Percentiles rank a stretch among this genome's conserved stretches.
Evolutionary conservation across 257 asterid species (phyloP).

Genomic region (Nicotiana benthamiana): DNA sequence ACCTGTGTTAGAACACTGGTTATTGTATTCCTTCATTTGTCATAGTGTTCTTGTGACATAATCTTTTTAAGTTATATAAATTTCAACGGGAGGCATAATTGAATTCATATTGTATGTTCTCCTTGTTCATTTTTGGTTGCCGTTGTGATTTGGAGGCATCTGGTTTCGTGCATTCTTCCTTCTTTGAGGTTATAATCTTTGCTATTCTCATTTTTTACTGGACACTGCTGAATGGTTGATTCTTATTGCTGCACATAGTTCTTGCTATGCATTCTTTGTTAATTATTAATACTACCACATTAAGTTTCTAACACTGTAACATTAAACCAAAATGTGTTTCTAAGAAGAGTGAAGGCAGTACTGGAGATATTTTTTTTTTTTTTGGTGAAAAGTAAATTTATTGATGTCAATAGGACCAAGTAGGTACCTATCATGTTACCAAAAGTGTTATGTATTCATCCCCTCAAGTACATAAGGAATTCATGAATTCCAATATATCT

Average conservation of each 20-base stretch:
- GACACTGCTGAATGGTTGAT: not conserved
- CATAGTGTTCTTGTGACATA: conserved; percentile 24
- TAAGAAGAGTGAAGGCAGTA: not conserved
- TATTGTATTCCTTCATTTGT: conserved; percentile 34
- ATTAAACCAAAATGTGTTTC: not conserved
- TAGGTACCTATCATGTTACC: not conserved
- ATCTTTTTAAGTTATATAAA: conserved; percentile 14
- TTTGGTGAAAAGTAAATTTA: not conserved
- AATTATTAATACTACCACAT: not conserved
- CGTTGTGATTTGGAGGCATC: not conserved
- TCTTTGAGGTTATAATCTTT: not conserved
- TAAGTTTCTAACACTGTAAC: not conserved
- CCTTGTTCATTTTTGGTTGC: conserved; percentile 2
- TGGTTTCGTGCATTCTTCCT: not conserved
- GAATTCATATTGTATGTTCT: conserved; percentile 7
- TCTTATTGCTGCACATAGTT: not conserved
- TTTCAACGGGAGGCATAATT: conserved; percentile 9
- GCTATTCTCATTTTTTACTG: not conserved
- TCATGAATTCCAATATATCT: not conserved
- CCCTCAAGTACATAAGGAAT: not conserved
- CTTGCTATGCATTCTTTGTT: not conserved
- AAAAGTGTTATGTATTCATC: not conserved
- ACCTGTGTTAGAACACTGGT: conserved; percentile 20
- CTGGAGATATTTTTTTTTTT: too few species aligned
- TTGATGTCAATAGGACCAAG: not conserved